Evolutionary conservation across 192 early-diverging fungal genomes (phyloP).

Genomic region (Coemansia sp.): DNA sequence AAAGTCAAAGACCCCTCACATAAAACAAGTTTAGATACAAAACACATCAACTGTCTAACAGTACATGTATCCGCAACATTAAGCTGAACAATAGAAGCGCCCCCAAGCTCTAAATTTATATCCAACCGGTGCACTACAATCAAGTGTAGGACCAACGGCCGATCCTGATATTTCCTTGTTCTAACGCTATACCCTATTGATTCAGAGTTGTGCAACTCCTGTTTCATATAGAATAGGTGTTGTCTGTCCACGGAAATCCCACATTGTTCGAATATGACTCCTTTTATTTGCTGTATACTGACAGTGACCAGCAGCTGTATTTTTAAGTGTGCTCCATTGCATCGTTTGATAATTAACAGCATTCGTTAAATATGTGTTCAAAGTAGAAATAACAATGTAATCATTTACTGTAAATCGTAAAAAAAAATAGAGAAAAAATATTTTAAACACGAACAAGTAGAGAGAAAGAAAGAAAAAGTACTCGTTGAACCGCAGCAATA

Average conservation of each 20-base stretch:
- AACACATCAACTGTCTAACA: background rate
- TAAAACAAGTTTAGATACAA: background rate
- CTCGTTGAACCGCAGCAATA: background rate
- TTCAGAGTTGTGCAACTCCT: conserved; percentile 5
- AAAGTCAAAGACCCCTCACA: background rate
- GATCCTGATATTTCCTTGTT: background rate
- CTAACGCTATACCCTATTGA: background rate
- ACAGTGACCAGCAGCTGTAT: conserved; percentile 5
- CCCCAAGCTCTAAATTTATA: background rate
- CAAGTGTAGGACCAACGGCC: background rate
- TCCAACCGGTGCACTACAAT: background rate
- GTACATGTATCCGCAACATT: background rate
- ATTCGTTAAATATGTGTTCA: background rate
- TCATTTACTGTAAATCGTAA: background rate
- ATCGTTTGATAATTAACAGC: conserved; percentile 3
- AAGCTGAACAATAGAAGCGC: background rate
- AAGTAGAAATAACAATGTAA: background rate
- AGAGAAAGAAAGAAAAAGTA: background rate
- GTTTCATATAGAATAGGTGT: background rate
- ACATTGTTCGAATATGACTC: background rate
- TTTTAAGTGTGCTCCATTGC: conserved; percentile 4
- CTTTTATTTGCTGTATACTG: conserved; percentile 1
- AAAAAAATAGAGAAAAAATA: background rate
- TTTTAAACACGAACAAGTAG: background rate
- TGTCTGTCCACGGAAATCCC: background rate